A percentile compares a stretch with the other conserved stretches of the same genome.
Conservation (phyloP, 345 rosid genomes). For the Hibiscus tridactylites region DNA sequence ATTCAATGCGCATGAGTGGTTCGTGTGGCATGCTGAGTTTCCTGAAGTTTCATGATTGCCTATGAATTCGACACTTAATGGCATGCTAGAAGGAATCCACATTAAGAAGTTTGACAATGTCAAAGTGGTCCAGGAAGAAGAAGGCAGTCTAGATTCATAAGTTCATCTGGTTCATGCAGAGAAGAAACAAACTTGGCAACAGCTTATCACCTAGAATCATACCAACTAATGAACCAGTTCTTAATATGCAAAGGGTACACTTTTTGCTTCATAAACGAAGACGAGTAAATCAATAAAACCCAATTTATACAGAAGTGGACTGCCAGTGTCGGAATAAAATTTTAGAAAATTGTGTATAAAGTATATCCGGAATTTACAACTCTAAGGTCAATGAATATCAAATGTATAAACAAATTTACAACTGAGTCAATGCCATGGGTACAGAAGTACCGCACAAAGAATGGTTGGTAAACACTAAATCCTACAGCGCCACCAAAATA, state of each 20-base stretch:
- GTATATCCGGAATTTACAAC: not conserved
- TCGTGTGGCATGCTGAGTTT: too few relatives aligned
- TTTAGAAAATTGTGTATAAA: not conserved
- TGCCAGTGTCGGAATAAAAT: not conserved
- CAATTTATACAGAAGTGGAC: not conserved
- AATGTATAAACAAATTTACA: not conserved
- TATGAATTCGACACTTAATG: not conserved
- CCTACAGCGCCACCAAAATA: too few relatives aligned
- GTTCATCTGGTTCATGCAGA: not conserved
- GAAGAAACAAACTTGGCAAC: not conserved
- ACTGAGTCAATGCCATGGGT: not conserved
- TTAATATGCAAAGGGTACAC: too few relatives aligned
- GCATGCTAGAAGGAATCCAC: not conserved
- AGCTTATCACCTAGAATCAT: not conserved
- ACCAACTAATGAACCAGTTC: not conserved
- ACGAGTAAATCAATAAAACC: too few relatives aligned
- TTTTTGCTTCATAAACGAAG: too few relatives aligned
- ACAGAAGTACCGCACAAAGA: not conserved
- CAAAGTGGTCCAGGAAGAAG: not conserved
- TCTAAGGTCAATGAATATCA: not conserved
- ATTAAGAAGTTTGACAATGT: not conserved
- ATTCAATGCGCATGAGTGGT: not conserved
- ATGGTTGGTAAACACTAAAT: too few relatives aligned
- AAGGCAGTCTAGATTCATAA: not conserved
- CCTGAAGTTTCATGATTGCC: not conserved